Base-by-base conservation (phyloP, 768 basidiomycete genomes). In the Amanita brunnescens region DNA sequence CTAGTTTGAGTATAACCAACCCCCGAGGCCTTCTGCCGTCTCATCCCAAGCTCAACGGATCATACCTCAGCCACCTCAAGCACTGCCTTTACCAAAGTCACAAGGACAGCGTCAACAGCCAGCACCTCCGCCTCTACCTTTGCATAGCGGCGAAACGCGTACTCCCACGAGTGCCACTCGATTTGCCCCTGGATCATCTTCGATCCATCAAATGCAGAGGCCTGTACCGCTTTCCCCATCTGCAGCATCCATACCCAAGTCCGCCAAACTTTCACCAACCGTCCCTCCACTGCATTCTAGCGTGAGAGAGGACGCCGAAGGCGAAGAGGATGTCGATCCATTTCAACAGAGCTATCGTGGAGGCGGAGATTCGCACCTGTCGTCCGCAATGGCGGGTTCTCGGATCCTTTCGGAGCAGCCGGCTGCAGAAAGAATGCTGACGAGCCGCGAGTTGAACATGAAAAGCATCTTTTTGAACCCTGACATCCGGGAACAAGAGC, bases 371-470 rank as follows among this genome's bases (percentile, higher is more conserved):
- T 24, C 42, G 21, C 41, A 33, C 10, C 23, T 14, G 12, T 20
- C 24, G 2, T 23, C 41, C 26, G 30, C 37, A 20, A 20, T 18
- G 20, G 23, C 45, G 16, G 16, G 16, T 8, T 47, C 52, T 16
- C 45, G 13, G n/a, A 32, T 42, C 39, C 53, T 55, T 48, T 54
- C 48, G 12, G 53, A 44, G 12, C 58, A 54, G 37, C 54, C 54
- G 45, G 41, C 38, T 4, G 52, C 54, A 37, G 51, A 66, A 46
- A 55, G 62, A 51, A 67, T 67, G 67, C 58, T 66, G 57, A 67
- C 64, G 37, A 72, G 69, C 55, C 63, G 67, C 24, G 72, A 71
- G 61, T 51, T 72, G 58, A 70, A 72, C 51, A 70, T 69, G 70
- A 73, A 72, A 61, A 70, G 64, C 41, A 61, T 61, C 53, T 66